Evolutionary conservation across 495 filamentous ascomycete genomes (phyloP), one percentile per base, ranked within the genome.

Genomic region (Tuber brumale): DNA sequence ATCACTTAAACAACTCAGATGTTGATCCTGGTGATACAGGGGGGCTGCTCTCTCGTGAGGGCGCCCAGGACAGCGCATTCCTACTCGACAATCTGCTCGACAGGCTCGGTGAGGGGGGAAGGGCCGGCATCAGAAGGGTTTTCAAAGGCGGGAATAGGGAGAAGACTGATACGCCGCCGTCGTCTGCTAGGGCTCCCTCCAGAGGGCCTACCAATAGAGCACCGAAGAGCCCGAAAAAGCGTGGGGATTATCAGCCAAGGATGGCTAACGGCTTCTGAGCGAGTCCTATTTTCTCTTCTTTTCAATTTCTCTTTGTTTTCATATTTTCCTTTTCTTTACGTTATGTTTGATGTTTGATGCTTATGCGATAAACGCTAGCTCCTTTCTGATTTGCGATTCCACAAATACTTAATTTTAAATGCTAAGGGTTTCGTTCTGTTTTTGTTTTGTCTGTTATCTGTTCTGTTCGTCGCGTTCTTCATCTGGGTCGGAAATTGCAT

Each of bases 201-300:
- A 77, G 79, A 48, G 79, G 79, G 74, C 84, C n/a, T 72, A 79
- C 74, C 70, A 80, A 76, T 69, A 76, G 72, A 76, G 79, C 72
- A 3, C 80, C 69, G n/a, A 81, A 70, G 72, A 81, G 51, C 57
- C 82, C 69, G 75, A 80, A 74, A 51, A 83, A 61, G 70, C 82
- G 70, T 45, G 78, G 46, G 46, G 77, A 72, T 76, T 83, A 72
- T 69, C 82, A 66, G 78, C 81, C 72, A 76, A 82, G 61, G 44
- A 75, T 79, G 46, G 69, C 71, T 66, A 79, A 79, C 41, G 78
- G 78, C 35, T 80, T 79, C 69, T 80, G 57, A 79, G 71, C 70
- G 27, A 31, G 79, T 39, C 70, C 42, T 18, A 76, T 61, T 42
- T 71, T 41, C n/a, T n/a, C 72, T 42, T 42, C 57, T 69, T 57